These are phyloP conservation scores for Cercospora zeae-maydis DNA, from an alignment of 2,329 filamentous ascomycete species.

Conservation along the genomic window DNA sequence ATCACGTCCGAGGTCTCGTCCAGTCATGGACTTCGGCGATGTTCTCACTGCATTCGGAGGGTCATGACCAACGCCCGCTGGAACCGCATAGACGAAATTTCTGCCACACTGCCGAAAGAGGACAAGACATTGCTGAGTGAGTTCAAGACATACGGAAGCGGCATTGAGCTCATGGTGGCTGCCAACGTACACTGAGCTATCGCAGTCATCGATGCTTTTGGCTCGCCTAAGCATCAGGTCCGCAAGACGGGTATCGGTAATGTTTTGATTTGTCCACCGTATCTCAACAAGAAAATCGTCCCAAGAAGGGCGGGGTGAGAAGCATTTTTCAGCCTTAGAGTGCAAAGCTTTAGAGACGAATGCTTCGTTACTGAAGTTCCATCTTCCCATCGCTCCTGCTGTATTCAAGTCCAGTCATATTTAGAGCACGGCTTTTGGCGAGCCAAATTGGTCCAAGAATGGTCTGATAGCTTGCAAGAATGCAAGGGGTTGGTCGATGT, in stretches of 20 bases:
- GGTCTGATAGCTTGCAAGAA: slow-evolving; percentile 24
- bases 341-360: not conserved
- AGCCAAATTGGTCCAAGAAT: slow-evolving; percentile 12
- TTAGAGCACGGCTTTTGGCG: slow-evolving; percentile 1
- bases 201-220: slow-evolving; percentile 8
- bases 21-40: not conserved
- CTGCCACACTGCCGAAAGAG: not conserved
- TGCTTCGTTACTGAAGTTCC: not conserved
- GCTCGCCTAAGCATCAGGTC: slow-evolving; percentile 1
- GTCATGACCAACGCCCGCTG: not conserved
- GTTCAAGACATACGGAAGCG: slow-evolving; percentile 5
- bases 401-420: not conserved
- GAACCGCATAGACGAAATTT: not conserved
- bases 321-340: not conserved
- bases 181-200: slow-evolving; percentile 12
- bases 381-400: not conserved
- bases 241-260: not conserved
- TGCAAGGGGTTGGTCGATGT: slow-evolving; percentile 28
- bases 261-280: not conserved
- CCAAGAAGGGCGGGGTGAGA: not conserved
- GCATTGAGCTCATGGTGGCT: slow-evolving; percentile 4
- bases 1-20: not conserved
- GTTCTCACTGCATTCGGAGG: not conserved
- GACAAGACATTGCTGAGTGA: not conserved
- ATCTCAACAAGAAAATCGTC: not conserved